Percentiles rank a stretch among this genome's conserved stretches.
Evolutionary conservation across 2,329 filamentous ascomycete species (phyloP).

Genomic region (Pseudocercospora pini-densiflorae): DNA sequence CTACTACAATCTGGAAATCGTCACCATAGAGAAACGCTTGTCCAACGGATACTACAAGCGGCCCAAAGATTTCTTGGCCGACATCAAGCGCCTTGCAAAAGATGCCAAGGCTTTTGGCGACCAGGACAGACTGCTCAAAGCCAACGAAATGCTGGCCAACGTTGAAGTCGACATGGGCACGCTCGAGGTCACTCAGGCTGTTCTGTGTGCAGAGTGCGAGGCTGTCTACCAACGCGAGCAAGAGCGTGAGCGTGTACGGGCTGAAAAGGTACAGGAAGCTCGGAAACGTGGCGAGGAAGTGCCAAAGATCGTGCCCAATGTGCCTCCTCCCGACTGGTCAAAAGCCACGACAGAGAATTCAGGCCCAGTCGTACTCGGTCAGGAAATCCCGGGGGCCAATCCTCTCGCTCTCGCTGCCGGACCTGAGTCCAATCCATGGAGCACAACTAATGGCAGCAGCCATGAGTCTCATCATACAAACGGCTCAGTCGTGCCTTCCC

Average conservation of each 20-base stretch:
- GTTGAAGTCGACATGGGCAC: conserved; percentile 90
- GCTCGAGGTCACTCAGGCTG: conserved; percentile 69
- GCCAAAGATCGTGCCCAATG: conserved; percentile 46
- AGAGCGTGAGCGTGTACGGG: conserved; percentile 60
- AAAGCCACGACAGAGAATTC: conserved; percentile 48
- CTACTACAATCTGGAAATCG: conserved; percentile 93
- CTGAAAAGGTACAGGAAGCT: conserved; percentile 61
- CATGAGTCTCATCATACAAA: conserved; percentile 44
- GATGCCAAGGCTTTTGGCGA: conserved; percentile 86
- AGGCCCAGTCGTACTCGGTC: conserved; percentile 62
- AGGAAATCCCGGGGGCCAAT: conserved; percentile 61
- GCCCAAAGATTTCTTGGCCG: conserved; percentile 84
- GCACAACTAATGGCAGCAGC: conserved; percentile 41
- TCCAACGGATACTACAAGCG: conserved; percentile 96
- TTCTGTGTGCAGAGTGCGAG: conserved; percentile 74
- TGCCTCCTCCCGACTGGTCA: conserved; percentile 46
- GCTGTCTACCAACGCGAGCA: conserved; percentile 75
- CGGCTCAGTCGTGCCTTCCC: conserved; percentile 47
- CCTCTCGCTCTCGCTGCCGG: conserved; percentile 56
- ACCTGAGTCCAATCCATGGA: conserved; percentile 64
- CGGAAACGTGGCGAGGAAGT: conserved; percentile 62
- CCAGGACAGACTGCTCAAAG: conserved; percentile 79
- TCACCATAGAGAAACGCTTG: conserved; percentile 91
- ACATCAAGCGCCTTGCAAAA: conserved; percentile 82
- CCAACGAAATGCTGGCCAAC: conserved; percentile 89